Percentiles rank a stretch among this genome's conserved stretches.
These are phyloP conservation scores for Rhizopus arrhizus DNA, from an alignment of 371 early-diverging fungal species.

Conservation along the genomic window DNA sequence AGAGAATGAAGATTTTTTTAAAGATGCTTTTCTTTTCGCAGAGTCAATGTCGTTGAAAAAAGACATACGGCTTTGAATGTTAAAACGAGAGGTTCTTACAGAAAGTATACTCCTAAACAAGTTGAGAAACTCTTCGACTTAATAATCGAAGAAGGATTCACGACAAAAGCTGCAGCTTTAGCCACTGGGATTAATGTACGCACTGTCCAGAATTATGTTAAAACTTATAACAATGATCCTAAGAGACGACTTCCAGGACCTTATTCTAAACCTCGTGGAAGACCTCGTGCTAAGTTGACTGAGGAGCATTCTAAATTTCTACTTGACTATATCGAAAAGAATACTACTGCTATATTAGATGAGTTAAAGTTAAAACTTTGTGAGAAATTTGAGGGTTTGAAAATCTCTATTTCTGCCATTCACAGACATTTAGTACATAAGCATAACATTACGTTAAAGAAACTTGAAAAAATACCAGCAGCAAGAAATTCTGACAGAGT, in stretches of 20 bases:
- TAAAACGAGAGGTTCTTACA: constrained; percentile 31
- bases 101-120: too few species aligned
- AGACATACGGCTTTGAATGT: constrained; percentile 30
- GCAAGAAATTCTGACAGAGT: constrained; percentile 30
- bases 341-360: constrained; percentile 19
- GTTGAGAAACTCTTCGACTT: constrained; percentile 29
- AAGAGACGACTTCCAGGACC: constrained; percentile 27
- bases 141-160: constrained; percentile 28
- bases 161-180: constrained; percentile 27
- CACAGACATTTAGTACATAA: constrained; percentile 29
- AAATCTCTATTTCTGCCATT: constrained; percentile 30
- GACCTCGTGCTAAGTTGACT: constrained; percentile 21
- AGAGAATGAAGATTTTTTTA: constrained; percentile 29
- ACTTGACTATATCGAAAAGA: constrained; percentile 26
- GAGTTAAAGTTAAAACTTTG: constrained; percentile 16
- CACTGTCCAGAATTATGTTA: constrained; percentile 30
- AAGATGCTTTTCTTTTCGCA: constrained; percentile 28
- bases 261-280: constrained; percentile 25
- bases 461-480: constrained; percentile 30
- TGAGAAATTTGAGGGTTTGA: constrained; percentile 30
- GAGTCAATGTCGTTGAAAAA: constrained; percentile 28
- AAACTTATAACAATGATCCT: constrained; percentile 26
- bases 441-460: constrained; percentile 28
- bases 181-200: constrained; percentile 28
- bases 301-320: constrained; percentile 28